Base-by-base conservation (phyloP, 768 basidiomycete species). In the Russula emetica region DNA sequence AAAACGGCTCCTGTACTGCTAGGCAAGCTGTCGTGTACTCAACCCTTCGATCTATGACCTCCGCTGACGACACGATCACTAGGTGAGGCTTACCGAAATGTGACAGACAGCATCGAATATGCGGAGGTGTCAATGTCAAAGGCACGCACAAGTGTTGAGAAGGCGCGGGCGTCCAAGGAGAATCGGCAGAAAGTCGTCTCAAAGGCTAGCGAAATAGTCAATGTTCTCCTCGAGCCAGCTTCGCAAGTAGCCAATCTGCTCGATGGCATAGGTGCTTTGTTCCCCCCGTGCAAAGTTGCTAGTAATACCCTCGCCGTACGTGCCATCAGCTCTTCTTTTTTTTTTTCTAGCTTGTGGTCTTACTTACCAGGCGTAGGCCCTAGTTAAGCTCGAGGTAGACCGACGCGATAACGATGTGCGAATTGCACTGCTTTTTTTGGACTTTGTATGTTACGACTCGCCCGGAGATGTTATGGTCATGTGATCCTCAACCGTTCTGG, bases 151-250 rank as follows among this genome's bases (percentile, higher is more conserved):
- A 28, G 24, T n/a, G 34, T 63, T 20, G 54, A 53, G 16, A 66
- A 66, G 55, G 47, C 58, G 42, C 55, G 32, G 49, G 6, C 45
- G n/a, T 58, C 60, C 8, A 63, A 62, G 53, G 64, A 62, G 34
- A 50, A 36, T 38, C 51, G 61, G 16, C 55, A 55, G 14, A 65
- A 65, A 26, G 61, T 56, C 34, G 38, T 65, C 26, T 53, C 61
- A 13, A 62, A 61, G 34, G 64, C 64, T n/a, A 65, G 64, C 22
- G 60, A 65, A 26, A 62, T 65, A 16, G 64, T 65, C 34, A 61
- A 61, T 53, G 64, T 55, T 3, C 59, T 65, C 28, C 64, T 65
- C 16, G 64, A 65, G 26, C 64, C 64, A 5, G 64, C 64, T 20
- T 36, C 30, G 14, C 64, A 65, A 50, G 64, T 65, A n/a, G 64